These are phyloP conservation scores for Musa schizocarpa DNA, from an alignment of 176 grass and related monocot species.

Conservation along the genomic window DNA sequence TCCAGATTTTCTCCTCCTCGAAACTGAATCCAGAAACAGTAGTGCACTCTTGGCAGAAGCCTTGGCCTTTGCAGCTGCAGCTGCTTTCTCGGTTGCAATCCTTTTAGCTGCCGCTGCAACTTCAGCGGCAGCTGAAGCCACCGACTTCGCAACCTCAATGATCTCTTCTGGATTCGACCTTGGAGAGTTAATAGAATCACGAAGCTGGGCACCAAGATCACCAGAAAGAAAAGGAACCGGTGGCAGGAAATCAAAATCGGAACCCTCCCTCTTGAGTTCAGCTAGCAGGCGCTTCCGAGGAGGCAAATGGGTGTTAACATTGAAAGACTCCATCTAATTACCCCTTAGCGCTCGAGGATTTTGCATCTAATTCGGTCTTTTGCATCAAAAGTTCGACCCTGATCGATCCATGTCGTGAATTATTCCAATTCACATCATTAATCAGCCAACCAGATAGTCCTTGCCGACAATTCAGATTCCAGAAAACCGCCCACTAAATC, in stretches of 20 bases:
- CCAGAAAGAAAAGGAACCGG: constrained; percentile 36
- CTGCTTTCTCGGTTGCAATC: constrained; percentile 52
- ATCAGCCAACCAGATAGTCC: not conserved
- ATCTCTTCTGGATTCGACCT: constrained; percentile 44
- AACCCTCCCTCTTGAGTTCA: constrained; percentile 49
- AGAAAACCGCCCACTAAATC: not conserved
- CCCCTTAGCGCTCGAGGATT: not conserved
- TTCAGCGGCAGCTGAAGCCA: constrained; percentile 38
- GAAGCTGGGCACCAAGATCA: constrained; percentile 45
- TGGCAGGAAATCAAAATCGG: constrained; percentile 26
- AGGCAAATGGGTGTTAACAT: constrained; percentile 75
- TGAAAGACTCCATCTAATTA: constrained; percentile 55
- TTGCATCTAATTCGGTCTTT: not conserved
- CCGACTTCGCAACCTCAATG: constrained; percentile 41
- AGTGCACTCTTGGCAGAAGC: constrained; percentile 65
- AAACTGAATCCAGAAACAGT: constrained; percentile 62
- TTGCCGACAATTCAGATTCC: not conserved
- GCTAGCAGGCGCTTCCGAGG: constrained; percentile 96
- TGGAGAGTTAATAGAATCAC: constrained; percentile 47
- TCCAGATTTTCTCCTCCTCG: constrained; percentile 28
- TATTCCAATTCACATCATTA: too few species aligned
- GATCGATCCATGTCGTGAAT: not conserved
- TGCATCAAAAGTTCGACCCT: not conserved
- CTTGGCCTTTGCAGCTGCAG: constrained; percentile 56
- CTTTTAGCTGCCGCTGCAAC: constrained; percentile 47